Evolutionary conservation across 768 basidiomycete species (phyloP).

Genomic region (Infundibulicybe gibba): DNA sequence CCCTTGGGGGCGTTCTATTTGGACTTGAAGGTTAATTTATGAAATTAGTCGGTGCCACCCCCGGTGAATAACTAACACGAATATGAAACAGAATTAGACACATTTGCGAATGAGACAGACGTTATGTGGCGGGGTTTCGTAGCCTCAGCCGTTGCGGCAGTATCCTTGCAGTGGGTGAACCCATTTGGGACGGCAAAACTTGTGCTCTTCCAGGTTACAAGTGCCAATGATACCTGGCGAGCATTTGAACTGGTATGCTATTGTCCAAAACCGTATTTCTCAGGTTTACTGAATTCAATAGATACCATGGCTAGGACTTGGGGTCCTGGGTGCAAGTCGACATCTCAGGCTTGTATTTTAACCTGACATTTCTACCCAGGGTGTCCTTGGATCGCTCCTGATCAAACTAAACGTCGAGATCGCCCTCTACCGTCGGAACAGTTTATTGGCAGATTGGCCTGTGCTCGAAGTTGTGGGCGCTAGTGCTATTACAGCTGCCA

Average conservation of each 20-base stretch:
- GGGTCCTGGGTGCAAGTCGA: conserved; percentile 53
- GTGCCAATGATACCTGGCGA: conserved; percentile 58
- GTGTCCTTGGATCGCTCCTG: conserved; percentile 59
- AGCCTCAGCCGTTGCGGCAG: conserved; percentile 82
- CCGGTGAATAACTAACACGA: background rate
- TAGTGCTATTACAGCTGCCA: conserved; percentile 64
- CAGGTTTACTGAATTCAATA: conserved; percentile 17
- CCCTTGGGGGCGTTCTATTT: conserved; percentile 82
- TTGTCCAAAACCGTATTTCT: background rate
- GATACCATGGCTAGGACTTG: conserved; percentile 70
- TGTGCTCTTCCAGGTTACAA: conserved; percentile 73
- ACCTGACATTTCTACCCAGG: conserved; percentile 31
- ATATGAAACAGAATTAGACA: conserved; percentile 55
- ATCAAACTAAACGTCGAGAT: conserved; percentile 65
- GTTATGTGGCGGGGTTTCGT: conserved; percentile 89
- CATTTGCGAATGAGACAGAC: conserved; percentile 68
- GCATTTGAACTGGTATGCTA: conserved; percentile 64
- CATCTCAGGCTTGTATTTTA: background rate
- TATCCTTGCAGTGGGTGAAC: conserved; percentile 80
- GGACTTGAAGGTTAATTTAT: conserved; percentile 60
- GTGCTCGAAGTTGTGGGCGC: conserved; percentile 60
- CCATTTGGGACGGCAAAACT: conserved; percentile 85
- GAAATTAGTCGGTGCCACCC: background rate
- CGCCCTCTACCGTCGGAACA: conserved; percentile 58
- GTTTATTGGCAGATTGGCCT: conserved; percentile 55